Base-by-base conservation (phyloP, 73 alveolate genomes). In the Urostyla sp. region DNA sequence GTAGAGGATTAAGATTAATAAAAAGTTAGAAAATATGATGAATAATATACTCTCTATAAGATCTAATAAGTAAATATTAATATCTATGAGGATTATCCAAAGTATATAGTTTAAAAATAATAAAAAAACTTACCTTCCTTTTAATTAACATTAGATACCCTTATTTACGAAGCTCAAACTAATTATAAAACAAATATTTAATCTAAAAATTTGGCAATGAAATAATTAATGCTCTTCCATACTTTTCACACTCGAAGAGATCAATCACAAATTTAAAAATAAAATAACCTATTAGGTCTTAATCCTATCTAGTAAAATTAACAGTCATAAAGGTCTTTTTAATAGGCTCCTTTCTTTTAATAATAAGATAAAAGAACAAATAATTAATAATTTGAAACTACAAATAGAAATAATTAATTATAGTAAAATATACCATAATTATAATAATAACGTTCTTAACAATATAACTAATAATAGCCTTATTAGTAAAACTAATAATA, bases 91-190 rank as follows among this genome's bases (percentile, higher is more conserved):
- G 60, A 63, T 15, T 30, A 27, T 10, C 50, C 37, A 43, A 63
- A 63, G 44, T 63, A 37, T 43, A 38, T n/a, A 8, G 46, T 13
- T 37, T 27, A 63, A 63, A 43, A 32, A 63, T 32, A 55, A 55
- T n/a, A 26, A 63, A n/a, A n/a, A 24, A 38, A 6, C 13, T 23
- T 63, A 16, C 79, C 79, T 37, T 36, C 79, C 6, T 63, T 63
- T 63, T 57, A 63, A 32, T 6, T 63, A 38, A 60, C 37, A 43
- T 63, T 63, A 20, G 79, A 63, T 63, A 38, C 79, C 2, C 31
- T 63, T 3, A 60, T 63, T 3, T 38, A 28, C 44, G 79, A 8
- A 8, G 15, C n/a, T 38, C 31, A 63, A 43, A 7, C 50, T 16
- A 43, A 63, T 40, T 63, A 43, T 37, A 36, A 43, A 1, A 16